Evolutionary conservation across 768 basidiomycete genomes (phyloP).

Genomic region (Lactarius sanguifluus): DNA sequence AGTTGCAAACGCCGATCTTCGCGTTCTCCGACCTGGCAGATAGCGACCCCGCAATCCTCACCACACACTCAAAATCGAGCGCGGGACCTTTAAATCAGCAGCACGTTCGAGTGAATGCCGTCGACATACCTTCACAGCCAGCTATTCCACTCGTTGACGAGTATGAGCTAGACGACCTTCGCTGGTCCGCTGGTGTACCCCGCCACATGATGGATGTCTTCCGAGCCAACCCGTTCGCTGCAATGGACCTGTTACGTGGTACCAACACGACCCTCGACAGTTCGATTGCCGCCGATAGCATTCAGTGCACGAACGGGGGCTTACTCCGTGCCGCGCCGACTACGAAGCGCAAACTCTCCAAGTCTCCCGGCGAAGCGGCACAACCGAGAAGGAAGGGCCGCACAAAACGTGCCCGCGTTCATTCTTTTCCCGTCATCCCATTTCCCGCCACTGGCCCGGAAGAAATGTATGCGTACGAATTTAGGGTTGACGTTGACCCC

Average conservation of each 20-base stretch:
- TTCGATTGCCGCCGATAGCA: neutral
- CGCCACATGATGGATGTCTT: constrained; percentile 29
- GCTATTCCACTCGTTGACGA: neutral
- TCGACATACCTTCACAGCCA: neutral
- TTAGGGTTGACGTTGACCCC: constrained; percentile 20
- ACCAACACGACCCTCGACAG: constrained; percentile 2
- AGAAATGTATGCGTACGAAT: constrained; percentile 30
- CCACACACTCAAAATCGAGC: neutral
- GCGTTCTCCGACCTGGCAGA: constrained; percentile 3
- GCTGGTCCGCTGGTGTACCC: constrained; percentile 25
- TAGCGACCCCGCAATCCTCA: neutral
- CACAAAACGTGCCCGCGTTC: constrained; percentile 24
- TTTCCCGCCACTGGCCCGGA: constrained; percentile 28
- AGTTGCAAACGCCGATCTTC: constrained; percentile 12
- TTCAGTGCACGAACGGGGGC: neutral
- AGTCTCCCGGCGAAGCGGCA: constrained; percentile 6
- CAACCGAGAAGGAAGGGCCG: constrained; percentile 23
- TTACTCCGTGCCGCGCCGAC: neutral
- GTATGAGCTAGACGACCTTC: constrained; percentile 19
- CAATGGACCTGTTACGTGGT: neutral
- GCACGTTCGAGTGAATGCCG: neutral
- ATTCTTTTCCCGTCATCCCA: constrained; percentile 18
- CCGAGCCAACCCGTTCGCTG: constrained; percentile 26
- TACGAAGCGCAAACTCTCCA: constrained; percentile 16
- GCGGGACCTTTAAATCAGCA: neutral